A percentile compares a stretch with the other conserved stretches of the same genome.
phyloP scores from a whole-genome alignment of 2,329 filamentous ascomycete species.

The Aspergillus luchuensis region DNA sequence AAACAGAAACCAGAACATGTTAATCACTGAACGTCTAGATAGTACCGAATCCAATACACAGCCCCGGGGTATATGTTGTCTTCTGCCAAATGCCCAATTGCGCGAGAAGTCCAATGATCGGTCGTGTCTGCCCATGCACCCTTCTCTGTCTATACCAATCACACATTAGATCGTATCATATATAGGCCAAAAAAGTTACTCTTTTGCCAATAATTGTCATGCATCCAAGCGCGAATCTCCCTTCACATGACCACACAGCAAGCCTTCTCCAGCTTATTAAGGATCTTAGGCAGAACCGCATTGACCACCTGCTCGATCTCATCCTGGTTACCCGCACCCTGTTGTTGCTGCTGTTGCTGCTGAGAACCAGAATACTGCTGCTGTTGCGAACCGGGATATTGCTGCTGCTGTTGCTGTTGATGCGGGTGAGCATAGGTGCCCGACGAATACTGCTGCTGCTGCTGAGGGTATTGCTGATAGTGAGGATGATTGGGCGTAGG shows the following conservation, averaged over 20 bases:
- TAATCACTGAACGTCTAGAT: background rate
- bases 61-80: background rate
- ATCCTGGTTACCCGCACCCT: slow-evolving; percentile 56
- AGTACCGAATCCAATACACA: background rate
- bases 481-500: slow-evolving; percentile 43
- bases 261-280: slow-evolving; percentile 66
- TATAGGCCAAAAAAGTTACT: background rate
- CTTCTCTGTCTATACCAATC: background rate
- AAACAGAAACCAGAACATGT: slow-evolving; percentile 5
- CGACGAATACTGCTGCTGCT: background rate
- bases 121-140: background rate
- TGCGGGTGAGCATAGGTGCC: background rate
- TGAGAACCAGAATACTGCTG: slow-evolving; percentile 40
- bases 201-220: too few relatives aligned
- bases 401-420: slow-evolving; percentile 18
- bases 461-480: slow-evolving; percentile 35
- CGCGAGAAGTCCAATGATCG: background rate
- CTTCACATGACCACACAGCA: slow-evolving; percentile 76
- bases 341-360: slow-evolving; percentile 43
- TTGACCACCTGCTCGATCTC: slow-evolving; percentile 62
- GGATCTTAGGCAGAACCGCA: slow-evolving; percentile 61
- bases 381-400: slow-evolving; percentile 44
- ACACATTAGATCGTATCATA: background rate
- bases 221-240: too few relatives aligned
- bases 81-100: background rate